Conservation (phyloP, 2,329 filamentous ascomycete genomes). For the Eutypa lata region DNA sequence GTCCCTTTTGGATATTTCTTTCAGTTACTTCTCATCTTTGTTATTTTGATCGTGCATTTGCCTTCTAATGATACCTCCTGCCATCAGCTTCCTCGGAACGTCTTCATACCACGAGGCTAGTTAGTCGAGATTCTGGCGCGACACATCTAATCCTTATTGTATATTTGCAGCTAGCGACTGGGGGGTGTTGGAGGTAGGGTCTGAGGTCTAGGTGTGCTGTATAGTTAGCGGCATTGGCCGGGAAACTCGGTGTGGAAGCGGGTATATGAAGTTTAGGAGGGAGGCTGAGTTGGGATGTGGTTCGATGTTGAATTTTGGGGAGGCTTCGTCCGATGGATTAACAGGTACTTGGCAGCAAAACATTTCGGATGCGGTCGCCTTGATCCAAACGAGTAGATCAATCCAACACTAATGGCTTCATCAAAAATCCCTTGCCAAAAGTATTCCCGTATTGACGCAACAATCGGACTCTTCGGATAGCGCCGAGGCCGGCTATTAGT, state of each 20-base stretch:
- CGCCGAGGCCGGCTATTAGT: background rate
- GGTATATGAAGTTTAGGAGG: background rate
- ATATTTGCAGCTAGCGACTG: slow-evolving; percentile 19
- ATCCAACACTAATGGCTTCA: too few species aligned
- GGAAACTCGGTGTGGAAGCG: background rate
- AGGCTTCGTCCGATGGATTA: background rate
- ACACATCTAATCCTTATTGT: slow-evolving; percentile 33
- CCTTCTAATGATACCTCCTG: slow-evolving; percentile 32
- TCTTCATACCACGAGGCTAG: too few species aligned
- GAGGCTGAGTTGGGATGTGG: background rate
- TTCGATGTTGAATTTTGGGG: background rate
- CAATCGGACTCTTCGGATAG: background rate
- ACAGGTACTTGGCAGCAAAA: background rate
- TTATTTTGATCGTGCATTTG: slow-evolving; percentile 21
- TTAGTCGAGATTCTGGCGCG: slow-evolving; percentile 19
- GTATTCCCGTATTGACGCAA: background rate
- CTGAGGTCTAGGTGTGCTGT: background rate
- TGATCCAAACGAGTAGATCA: background rate
- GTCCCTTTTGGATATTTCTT: slow-evolving; percentile 11
- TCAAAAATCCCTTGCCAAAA: too few species aligned
- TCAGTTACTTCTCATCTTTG: slow-evolving; percentile 19
- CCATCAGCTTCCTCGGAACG: slow-evolving; percentile 15
- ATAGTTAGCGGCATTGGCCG: background rate
- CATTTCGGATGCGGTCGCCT: background rate
- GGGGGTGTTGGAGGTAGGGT: background rate